A percentile compares a stretch with the other conserved stretches of the same genome.
Conservation (phyloP, 148 eudicot genomes). For the Polygonum aviculare region DNA sequence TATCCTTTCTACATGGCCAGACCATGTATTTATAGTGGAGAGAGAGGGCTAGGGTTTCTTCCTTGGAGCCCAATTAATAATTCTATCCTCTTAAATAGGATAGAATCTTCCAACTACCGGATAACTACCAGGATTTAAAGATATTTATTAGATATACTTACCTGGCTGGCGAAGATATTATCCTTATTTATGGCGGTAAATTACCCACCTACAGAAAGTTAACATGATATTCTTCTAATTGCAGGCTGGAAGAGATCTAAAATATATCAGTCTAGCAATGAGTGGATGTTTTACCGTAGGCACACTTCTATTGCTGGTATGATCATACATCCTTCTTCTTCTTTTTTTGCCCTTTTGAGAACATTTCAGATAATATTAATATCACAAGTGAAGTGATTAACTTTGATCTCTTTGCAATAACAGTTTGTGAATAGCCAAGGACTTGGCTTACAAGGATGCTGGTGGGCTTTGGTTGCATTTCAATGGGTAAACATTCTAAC, state of each 20-base stretch:
- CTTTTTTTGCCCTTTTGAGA: background rate
- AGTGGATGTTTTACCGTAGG: constrained; percentile 58
- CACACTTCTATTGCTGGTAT: constrained; percentile 62
- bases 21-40: too few species aligned
- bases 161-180: too few species aligned
- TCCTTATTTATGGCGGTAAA: too few species aligned
- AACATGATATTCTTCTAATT: constrained; percentile 7
- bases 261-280: constrained; percentile 72
- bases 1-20: too few species aligned
- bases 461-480: constrained; percentile 45
- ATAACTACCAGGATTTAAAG: too few species aligned
- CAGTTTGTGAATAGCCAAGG: constrained; percentile 36
- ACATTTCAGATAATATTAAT: background rate
- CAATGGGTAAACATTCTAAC: constrained; percentile 32
- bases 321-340: background rate
- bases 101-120: too few species aligned
- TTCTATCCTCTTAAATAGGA: too few species aligned
- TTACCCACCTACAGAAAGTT: too few species aligned
- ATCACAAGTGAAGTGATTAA: background rate
- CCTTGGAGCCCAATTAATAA: too few species aligned
- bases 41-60: too few species aligned
- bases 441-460: constrained; percentile 34
- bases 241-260: constrained; percentile 91
- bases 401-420: background rate
- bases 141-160: too few species aligned